Base-by-base conservation (phyloP, 2,329 filamentous ascomycete species). In the Simplicillium aogashimaense region DNA sequence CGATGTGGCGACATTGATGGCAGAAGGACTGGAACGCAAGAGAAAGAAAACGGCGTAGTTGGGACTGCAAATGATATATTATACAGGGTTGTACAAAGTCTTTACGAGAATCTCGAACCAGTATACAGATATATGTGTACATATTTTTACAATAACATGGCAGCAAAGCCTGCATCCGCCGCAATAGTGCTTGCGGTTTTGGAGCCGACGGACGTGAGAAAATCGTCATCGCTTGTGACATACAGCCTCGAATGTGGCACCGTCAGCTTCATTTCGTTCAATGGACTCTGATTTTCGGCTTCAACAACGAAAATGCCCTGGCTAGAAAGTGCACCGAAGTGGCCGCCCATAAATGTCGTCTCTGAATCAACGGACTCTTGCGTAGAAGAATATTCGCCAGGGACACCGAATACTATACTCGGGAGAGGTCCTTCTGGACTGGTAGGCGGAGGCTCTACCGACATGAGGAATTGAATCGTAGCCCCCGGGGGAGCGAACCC, bases 311-410 rank as follows among this genome's bases (percentile, higher is more conserved):
- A 81, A 13, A 83, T 53, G 5, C 79, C 81, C 13, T 70, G 60
- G 38, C 75, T 70, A 1, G 81, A 79, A 14, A 82, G 60, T 9
- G 72, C 78, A 16, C 81, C 81, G 52, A 86, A 86, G 42, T 71
- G 65, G 18, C 58, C 58, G 9, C 64, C 45, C 16, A 65, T 41
- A 54, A 62, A 41, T 2, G 32, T 25, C 37, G 35, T 18, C 17
- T 35, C 36, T 18, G 40, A 16, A 25, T 40, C 32, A 34, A 31
- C 14, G 11, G n/a, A 41, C 43, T 42, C 35, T 31, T 35, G 44
- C 14, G 25, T 38, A n/a, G 39, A 45, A 41, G 20, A 5, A 6
- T 41, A 18, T n/a, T 41, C 43, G 17, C 49, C 48, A 12, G 59
- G 50, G 10, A 60, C 54, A 35, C 63, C 60, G 39, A 65, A 65